phyloP scores from a whole-genome alignment of 2,329 filamentous ascomycete genomes.

The Dendrostoma leiphaemia region DNA sequence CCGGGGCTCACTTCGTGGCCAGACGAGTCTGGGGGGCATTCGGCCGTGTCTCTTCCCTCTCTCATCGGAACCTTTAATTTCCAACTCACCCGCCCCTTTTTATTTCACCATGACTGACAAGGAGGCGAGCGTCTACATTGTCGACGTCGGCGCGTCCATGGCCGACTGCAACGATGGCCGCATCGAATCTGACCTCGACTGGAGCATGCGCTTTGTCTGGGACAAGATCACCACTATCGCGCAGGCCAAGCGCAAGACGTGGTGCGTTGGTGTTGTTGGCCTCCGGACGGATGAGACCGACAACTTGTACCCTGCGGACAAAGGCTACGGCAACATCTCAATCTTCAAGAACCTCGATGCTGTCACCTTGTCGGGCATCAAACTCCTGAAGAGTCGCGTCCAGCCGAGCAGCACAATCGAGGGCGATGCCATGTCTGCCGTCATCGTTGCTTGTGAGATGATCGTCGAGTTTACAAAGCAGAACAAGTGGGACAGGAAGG shows the following conservation, averaged over 20 bases:
- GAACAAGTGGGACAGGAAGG: slow-evolving; percentile 71
- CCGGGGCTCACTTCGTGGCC: background rate
- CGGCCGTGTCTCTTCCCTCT: background rate
- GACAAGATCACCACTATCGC: slow-evolving; percentile 82
- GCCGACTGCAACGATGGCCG: slow-evolving; percentile 68
- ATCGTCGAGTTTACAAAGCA: slow-evolving; percentile 71
- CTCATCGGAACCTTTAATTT: too few species aligned
- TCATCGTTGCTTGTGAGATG: slow-evolving; percentile 85
- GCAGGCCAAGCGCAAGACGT: slow-evolving; percentile 66
- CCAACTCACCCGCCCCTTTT: too few species aligned
- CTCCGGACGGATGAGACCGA: slow-evolving; percentile 75
- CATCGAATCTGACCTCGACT: slow-evolving; percentile 78
- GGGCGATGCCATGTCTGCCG: slow-evolving; percentile 84
- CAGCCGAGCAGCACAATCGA: slow-evolving; percentile 63
- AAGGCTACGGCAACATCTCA: slow-evolving; percentile 78
- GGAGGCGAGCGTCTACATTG: slow-evolving; percentile 86
- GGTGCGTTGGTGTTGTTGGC: slow-evolving; percentile 75
- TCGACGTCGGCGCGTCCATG: slow-evolving; percentile 90
- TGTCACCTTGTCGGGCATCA: slow-evolving; percentile 66
- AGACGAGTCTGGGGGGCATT: background rate
- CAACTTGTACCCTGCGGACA: slow-evolving; percentile 62
- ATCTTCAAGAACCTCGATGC: slow-evolving; percentile 68
- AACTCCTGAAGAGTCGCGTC: slow-evolving; percentile 60
- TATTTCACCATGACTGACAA: slow-evolving; percentile 81
- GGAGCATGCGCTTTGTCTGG: slow-evolving; percentile 89